phyloP scores from a whole-genome alignment of 768 basidiomycete species.

The Neoboletus brunneissimus region DNA sequence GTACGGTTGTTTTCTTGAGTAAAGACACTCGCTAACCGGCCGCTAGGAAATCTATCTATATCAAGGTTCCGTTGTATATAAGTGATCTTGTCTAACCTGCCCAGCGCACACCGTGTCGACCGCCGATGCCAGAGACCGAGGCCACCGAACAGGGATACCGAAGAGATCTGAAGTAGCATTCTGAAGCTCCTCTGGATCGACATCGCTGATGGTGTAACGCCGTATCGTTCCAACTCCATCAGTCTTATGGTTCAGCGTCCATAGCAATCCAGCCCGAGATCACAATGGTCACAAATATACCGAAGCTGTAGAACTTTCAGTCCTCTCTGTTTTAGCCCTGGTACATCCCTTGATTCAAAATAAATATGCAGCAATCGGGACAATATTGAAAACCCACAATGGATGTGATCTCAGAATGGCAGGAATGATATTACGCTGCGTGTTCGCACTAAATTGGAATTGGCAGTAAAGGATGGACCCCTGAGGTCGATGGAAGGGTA shows the following conservation, averaged over 20 bases:
- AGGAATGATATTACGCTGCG: not conserved
- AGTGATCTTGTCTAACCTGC: not conserved
- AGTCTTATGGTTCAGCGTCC: not conserved
- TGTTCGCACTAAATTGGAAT: not conserved
- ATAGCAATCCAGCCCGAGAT: not conserved
- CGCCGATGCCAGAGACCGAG: not conserved
- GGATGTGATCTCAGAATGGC: not conserved
- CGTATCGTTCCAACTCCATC: not conserved
- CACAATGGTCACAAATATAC: not conserved
- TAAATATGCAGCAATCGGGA: not conserved
- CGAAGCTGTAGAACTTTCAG: no score
- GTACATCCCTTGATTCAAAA: not conserved
- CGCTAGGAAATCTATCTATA: not conserved
- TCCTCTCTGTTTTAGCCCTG: not conserved
- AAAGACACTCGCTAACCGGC: not conserved
- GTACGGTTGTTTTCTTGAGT: no score
- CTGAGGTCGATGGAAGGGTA: not conserved
- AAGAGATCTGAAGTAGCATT: not conserved
- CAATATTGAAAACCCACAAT: not conserved
- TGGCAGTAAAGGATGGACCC: no score
- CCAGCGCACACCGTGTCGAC: not conserved
- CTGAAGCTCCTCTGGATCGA: not conserved
- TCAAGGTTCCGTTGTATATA: not conserved
- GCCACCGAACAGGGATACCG: not conserved
- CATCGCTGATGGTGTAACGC: not conserved